Base-by-base conservation (phyloP, 1,284 basidiomycete genomes). In the Sparassis latifolia region DNA sequence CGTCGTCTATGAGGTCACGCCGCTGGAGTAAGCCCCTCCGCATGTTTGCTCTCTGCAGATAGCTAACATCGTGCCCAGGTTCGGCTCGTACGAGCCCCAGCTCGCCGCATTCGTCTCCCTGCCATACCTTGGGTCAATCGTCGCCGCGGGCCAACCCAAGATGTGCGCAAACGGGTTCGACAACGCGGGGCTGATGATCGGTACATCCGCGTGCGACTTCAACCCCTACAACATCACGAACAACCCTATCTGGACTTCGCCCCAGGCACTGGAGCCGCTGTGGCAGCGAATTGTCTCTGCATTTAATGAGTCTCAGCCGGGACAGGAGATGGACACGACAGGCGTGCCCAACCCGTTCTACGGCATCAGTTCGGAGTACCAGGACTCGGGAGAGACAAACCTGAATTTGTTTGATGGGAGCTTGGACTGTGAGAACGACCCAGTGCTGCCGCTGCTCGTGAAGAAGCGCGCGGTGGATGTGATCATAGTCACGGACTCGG, bases 141-240 rank as follows among this genome's bases (percentile, higher is more conserved):
- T 52, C 42, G n/a, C 30, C 2, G 28, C 33, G 30, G 50, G 50
- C 42, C 28, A 12, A 3, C 42, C 45, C 4, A 12, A 10, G 28
- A 42, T n/a, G n/a, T 52, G 50, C 42, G 46, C 48, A 10, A 44
- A 48, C 42, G 35, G 31, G 10, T 52, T 52, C 32, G 50, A 48
- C 50, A 52, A 52, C 32, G 46, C 50, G 1, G 50, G 50, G 4
- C 37, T 52, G 12, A 43, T 48, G 50, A 45, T 52, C 41, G 50
- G 50, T 46, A 52, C 50, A 10, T 52, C 50, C 29, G 47, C 50
- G 4, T 52, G 50, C 50, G 46, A 48, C 38, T 52, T 52, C 47
- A 43, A 52, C 46, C 20, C 27, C 3, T 39, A 44, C 20, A 52
- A 52, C 37, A 10, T 48, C 33, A 48, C 50, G 28, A 33, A 52